These are phyloP conservation scores for Sugiyamaella pinicola DNA, from an alignment of 1,139 yeast genomes.

Conservation along the genomic window DNA sequence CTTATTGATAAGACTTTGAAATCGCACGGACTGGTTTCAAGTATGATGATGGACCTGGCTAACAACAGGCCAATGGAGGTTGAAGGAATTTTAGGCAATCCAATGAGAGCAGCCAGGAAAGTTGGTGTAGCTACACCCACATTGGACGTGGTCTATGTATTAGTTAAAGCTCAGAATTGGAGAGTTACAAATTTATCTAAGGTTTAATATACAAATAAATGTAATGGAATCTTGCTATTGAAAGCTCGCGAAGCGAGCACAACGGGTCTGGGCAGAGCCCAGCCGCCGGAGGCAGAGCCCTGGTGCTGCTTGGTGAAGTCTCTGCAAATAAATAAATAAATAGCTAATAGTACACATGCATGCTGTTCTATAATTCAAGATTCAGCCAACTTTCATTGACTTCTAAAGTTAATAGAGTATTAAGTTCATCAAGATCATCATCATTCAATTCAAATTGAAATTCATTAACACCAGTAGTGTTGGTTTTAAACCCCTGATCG, in stretches of 20 bases:
- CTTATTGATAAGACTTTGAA: slow-evolving; percentile 44
- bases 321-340: background rate
- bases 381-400: slow-evolving; percentile 20
- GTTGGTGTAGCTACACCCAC: slow-evolving; percentile 58
- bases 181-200: slow-evolving; percentile 22
- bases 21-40: slow-evolving; percentile 40
- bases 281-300: too few species aligned
- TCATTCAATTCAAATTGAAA: slow-evolving; percentile 10
- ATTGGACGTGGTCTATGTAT: slow-evolving; percentile 52
- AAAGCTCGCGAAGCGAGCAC: too few species aligned
- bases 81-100: slow-evolving; percentile 66
- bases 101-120: slow-evolving; percentile 55
- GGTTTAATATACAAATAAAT: slow-evolving; percentile 6
- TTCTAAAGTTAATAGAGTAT: slow-evolving; percentile 12
- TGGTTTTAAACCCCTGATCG: background rate
- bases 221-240: background rate
- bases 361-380: slow-evolving; percentile 4
- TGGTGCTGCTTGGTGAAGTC: background rate
- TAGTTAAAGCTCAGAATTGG: slow-evolving; percentile 30
- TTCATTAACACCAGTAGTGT: background rate
- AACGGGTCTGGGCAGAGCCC: too few species aligned
- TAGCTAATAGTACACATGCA: slow-evolving; percentile 1
- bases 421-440: slow-evolving; percentile 20
- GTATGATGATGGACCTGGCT: slow-evolving; percentile 64
- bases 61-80: slow-evolving; percentile 63